Percentiles rank a stretch among this genome's conserved stretches.
Conservation (phyloP, 2,329 filamentous ascomycete species). For the Coniochaeta hoffmannii region DNA sequence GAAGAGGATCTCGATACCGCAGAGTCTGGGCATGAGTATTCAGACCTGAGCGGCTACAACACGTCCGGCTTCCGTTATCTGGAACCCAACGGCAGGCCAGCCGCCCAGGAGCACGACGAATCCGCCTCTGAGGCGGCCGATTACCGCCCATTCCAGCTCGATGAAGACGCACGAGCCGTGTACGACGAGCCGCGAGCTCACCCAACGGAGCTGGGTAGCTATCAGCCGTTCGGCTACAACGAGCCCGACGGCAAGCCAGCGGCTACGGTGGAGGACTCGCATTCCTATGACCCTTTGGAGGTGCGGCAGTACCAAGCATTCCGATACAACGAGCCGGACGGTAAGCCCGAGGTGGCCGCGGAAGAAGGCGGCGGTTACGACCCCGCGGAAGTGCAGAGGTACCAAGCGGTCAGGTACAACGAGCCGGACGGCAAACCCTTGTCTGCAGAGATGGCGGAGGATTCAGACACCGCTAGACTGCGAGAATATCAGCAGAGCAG, state of each 20-base stretch:
- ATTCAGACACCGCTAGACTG: conserved; percentile 28
- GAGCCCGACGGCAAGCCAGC: conserved; percentile 11
- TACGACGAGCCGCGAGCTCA: neutral
- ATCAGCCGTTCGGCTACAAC: conserved; percentile 8
- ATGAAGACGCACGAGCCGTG: neutral
- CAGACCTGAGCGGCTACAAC: conserved; percentile 22
- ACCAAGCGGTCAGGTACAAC: conserved; percentile 14
- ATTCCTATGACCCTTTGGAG: conserved; percentile 9
- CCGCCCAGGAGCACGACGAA: conserved; percentile 12
- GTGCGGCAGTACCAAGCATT: conserved; percentile 27
- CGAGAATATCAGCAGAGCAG: conserved; percentile 24
- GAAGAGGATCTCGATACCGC: conserved; percentile 9
- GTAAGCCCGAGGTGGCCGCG: conserved; percentile 7
- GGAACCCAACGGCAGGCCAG: conserved; percentile 23
- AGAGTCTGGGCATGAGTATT: conserved; percentile 5
- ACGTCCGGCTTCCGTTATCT: conserved; percentile 15
- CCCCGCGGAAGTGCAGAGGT: conserved; percentile 10
- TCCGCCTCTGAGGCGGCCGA: neutral
- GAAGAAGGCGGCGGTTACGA: conserved; percentile 7
- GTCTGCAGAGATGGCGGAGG: conserved; percentile 6
- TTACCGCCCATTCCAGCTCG: neutral
- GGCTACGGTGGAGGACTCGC: neutral
- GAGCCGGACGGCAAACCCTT: conserved; percentile 15
- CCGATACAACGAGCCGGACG: conserved; percentile 12
- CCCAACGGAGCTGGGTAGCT: conserved; percentile 7